phyloP scores from a whole-genome alignment of 2,329 filamentous ascomycete species.

The Fusarium denticulatum region DNA sequence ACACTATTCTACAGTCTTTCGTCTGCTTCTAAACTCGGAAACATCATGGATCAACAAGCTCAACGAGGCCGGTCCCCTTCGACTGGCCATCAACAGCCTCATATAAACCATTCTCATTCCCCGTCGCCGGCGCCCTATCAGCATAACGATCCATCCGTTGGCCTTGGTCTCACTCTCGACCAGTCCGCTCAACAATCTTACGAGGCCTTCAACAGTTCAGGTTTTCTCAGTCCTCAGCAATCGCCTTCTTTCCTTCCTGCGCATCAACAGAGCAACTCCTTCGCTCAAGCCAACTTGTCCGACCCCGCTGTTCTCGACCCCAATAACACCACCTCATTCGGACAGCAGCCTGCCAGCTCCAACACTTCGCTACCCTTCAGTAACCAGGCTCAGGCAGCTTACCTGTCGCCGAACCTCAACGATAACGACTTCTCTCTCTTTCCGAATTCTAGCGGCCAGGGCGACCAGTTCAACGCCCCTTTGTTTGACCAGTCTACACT shows the following conservation, averaged over 20 bases:
- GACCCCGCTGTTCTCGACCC: conserved; percentile 54
- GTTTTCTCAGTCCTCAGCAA: conserved; percentile 62
- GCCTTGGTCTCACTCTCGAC: conserved; percentile 69
- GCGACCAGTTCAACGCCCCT: conserved; percentile 69
- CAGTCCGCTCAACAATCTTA: conserved; percentile 55
- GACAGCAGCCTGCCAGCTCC: conserved; percentile 52
- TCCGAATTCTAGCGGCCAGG: conserved; percentile 60
- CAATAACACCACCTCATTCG: conserved; percentile 53
- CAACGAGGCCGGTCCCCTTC: conserved; percentile 69
- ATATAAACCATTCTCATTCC: conserved; percentile 76
- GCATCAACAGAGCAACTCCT: conserved; percentile 44
- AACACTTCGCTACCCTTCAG: conserved; percentile 55
- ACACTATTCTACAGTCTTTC: conserved; percentile 11
- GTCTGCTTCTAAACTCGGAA: conserved; percentile 48
- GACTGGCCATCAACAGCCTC: conserved; percentile 64
- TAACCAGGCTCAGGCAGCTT: conserved; percentile 55
- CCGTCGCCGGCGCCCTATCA: conserved; percentile 68
- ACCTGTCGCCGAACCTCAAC: conserved; percentile 62
- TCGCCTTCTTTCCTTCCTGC: conserved; percentile 46
- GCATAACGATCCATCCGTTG: conserved; percentile 58
- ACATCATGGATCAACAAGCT: conserved; percentile 55
- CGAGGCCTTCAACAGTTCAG: conserved; percentile 54
- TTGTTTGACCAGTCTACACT: conserved; percentile 64
- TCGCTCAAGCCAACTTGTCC: conserved; percentile 46
- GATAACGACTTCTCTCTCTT: conserved; percentile 73